Percentiles rank a stretch among this genome's conserved stretches.
phyloP scores from a whole-genome alignment of 257 asterid species.

The Przewalskia tangutica region DNA sequence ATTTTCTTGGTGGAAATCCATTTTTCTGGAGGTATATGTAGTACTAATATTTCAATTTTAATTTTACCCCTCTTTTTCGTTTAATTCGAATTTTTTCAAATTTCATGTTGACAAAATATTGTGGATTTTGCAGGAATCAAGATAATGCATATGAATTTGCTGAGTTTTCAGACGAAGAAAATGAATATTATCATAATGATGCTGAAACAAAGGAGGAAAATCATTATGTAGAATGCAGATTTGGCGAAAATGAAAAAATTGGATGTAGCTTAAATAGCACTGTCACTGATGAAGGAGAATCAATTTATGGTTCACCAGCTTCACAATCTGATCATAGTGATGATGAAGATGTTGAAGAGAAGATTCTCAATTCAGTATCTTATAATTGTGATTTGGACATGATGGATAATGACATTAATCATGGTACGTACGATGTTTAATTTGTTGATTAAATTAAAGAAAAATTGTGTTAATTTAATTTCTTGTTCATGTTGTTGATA shows the following conservation, averaged over 20 bases:
- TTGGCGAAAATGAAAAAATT: slow-evolving; percentile 1
- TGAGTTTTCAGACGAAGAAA: slow-evolving; percentile 47
- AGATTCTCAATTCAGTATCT: slow-evolving; percentile 12
- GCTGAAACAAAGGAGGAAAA: slow-evolving; percentile 13
- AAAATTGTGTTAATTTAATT: not conserved
- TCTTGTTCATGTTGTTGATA: not conserved
- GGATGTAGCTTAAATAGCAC: not conserved
- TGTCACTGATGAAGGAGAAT: slow-evolving; percentile 13
- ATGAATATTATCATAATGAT: not conserved
- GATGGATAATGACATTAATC: slow-evolving; percentile 11
- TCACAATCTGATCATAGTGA: slow-evolving; percentile 18
- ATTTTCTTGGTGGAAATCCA: slow-evolving; percentile 67
- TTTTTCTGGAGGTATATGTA: slow-evolving; percentile 47
- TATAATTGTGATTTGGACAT: slow-evolving; percentile 8
- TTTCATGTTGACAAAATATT: not conserved
- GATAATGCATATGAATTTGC: slow-evolving; percentile 36
- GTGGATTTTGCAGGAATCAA: slow-evolving; percentile 33
- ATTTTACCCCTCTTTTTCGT: too few species aligned
- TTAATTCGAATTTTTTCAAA: not conserved
- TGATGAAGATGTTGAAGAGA: slow-evolving; percentile 23
- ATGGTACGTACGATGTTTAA: slow-evolving; percentile 11
- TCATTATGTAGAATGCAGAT: slow-evolving; percentile 10
- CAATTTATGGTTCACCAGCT: slow-evolving; percentile 35
- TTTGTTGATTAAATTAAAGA: not conserved
- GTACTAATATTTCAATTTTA: not conserved